Base-by-base conservation (phyloP, 2,329 filamentous ascomycete genomes). In the Ceratocystis lukuohia region DNA sequence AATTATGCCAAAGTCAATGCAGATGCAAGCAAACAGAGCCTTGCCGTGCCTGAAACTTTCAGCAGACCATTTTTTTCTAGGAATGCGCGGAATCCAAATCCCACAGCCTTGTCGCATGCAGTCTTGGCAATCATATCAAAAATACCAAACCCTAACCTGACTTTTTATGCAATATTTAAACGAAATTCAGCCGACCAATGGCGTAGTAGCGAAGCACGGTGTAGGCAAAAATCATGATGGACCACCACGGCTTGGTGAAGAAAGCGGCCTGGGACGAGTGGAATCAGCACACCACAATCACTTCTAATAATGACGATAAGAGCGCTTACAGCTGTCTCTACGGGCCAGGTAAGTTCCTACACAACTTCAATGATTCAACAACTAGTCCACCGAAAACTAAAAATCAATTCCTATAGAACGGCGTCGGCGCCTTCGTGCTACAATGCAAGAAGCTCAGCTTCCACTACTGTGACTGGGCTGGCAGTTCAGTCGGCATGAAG, bases 371-470 rank as follows among this genome's bases (percentile, higher is more conserved):
- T 7, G 3, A 44, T 7, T 45, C 25, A 66, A 63, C 67, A 72
- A 63, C 12, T 50, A 56, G 30, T 48, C 5, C 44, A 22, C 10
- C 30, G 37, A 30, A 33, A 20, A 37, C 12, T 59, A 30, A 59
- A 17, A 30, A 15, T 37, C 53, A 57, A n/a, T 8, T 30, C 15
- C 33, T 15, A 7, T 17, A 97, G 92, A 97, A 99, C 80, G 94
- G 94, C 82, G 82, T 97, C 71, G 93, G 93, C 73, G 89, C 92
- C 75, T 97, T 97, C 80, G 90, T 99, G 77, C 84, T 96, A 67
- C 93, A 96, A 80, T 99, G 94, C 85, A 96, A 91, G 81, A 89
- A 88, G 74, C 81, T 99, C 76, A 90, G 96, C 76, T 90, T 99
- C 74, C 89, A 96, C 79, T 99, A 96, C 80, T 97, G 94, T 80